These are phyloP conservation scores for Zelonia costaricensis DNA, from an alignment of 208 protist species.

Conservation along the genomic window DNA sequence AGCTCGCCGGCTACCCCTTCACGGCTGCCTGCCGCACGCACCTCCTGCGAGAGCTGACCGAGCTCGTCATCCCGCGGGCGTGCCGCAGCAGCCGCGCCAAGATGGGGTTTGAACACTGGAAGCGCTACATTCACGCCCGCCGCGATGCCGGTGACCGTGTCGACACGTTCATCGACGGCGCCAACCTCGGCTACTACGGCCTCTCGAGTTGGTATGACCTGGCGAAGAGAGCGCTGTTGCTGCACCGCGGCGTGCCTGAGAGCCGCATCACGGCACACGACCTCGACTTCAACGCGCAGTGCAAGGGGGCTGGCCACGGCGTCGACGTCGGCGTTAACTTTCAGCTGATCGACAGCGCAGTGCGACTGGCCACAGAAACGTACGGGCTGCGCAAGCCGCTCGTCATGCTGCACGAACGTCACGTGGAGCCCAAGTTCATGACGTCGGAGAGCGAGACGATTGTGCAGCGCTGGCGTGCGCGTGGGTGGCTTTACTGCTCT, in stretches of 20 bases:
- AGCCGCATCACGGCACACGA: constrained; percentile 32
- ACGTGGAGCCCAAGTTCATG: constrained; percentile 44
- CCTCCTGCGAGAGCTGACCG: constrained; percentile 43
- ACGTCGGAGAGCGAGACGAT: constrained; percentile 31
- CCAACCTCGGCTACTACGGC: constrained; percentile 87
- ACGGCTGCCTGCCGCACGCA: constrained; percentile 36
- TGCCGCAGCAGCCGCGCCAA: constrained; percentile 34
- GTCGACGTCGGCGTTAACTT: constrained; percentile 74
- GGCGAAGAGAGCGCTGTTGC: constrained; percentile 50
- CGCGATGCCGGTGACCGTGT: constrained; percentile 21
- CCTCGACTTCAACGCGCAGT: constrained; percentile 30
- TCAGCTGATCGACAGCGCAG: constrained; percentile 59
- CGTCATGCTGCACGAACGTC: constrained; percentile 78
- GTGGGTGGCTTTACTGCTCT: constrained; percentile 50
- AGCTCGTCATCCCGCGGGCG: constrained; percentile 33
- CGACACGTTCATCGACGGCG: constrained; percentile 78
- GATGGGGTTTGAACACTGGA: constrained; percentile 56
- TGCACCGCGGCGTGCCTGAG: constrained; percentile 30
- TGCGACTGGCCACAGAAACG: constrained; percentile 32
- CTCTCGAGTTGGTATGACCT: constrained; percentile 76
- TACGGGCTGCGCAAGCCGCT: constrained; percentile 53
- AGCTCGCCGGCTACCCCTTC: constrained; percentile 50
- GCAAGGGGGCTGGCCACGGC: constrained; percentile 18
- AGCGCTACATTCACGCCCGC: constrained; percentile 44
- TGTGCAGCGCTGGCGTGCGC: constrained; percentile 46